Evolutionary conservation across 1,139 yeast species (phyloP), one percentile per base, ranked within the genome.

Genomic region (Zygosaccharomyces sapae): DNA sequence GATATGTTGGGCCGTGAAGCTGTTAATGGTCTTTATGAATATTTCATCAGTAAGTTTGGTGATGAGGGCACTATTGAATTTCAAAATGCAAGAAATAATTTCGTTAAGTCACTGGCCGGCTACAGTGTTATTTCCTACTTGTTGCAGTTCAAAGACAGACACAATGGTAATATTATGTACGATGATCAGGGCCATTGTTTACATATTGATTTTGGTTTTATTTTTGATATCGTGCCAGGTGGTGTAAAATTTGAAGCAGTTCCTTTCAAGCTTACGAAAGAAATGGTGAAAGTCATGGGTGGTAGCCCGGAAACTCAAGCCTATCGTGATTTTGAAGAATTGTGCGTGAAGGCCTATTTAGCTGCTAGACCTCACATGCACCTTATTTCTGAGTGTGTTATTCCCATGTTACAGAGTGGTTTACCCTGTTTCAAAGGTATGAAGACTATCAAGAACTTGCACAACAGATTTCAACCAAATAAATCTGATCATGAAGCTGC

Each of bases 1-100:
- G 99, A 94, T 69, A 90, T 94, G 98, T 76, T 94, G 51, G 99
- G 99, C 38, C 81, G 99, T 63, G 98, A 94, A 65, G 98, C 98
- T 0, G 98, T 94, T 35, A 94, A 94, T 67, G 98, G 98, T 4
- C 74, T 94, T 48, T 89, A 88, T 65, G 96, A 92, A 65, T 94
- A 92, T 69, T 94, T 85, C 68, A 80, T 83, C 41, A 83, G 95
- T 54, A 94, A 90, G 65, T 90, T 88, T 69, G 98, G 98, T 5
- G 92, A 95, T 7, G 97, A 92, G 59, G 84, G 84, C 53, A 82
- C 95, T 1, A 81, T 87, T 54, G 95, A 84, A 56, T 92, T 83
- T 69, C 97, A 94, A 67, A 77, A 79, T 54, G 97, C 98, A 0
- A 76, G 97, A 57, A 87, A 86, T 66, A 90, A 90, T 68, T 86